A percentile compares a stretch with the other conserved stretches of the same genome.
These are phyloP conservation scores for Pythium aphanidermatum DNA, from an alignment of 352 stramenopile genomes.

Conservation along the genomic window DNA sequence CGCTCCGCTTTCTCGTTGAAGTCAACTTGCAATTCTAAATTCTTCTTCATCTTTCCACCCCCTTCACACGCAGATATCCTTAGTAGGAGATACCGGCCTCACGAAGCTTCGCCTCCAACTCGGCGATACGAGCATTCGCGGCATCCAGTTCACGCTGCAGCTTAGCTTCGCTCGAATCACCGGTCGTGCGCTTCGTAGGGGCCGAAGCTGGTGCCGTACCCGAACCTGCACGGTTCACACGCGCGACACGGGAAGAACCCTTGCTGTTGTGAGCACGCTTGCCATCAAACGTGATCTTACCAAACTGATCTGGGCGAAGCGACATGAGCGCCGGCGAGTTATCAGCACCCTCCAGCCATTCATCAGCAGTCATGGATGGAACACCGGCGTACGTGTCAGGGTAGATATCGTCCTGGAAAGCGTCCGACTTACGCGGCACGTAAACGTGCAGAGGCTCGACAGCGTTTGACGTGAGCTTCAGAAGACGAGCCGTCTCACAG, in stretches of 20 bases:
- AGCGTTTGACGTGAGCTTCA: constrained; percentile 95
- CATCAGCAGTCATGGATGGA: constrained; percentile 92
- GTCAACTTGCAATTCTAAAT: constrained; percentile 26
- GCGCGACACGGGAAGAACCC: constrained; percentile 18
- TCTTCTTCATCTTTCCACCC: constrained; percentile 4
- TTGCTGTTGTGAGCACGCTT: constrained; percentile 47
- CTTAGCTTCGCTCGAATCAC: constrained; percentile 41
- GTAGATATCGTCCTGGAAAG: constrained; percentile 99
- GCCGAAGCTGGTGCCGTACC: constrained; percentile 14
- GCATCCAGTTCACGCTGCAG: constrained; percentile 74
- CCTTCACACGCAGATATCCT: neutral
- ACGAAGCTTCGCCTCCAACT: constrained; percentile 77
- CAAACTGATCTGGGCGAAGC: constrained; percentile 87
- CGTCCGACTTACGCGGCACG: constrained; percentile 98
- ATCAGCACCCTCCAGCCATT: constrained; percentile 94
- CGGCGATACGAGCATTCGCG: constrained; percentile 78
- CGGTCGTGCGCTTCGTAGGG: constrained; percentile 21
- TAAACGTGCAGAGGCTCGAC: constrained; percentile 96
- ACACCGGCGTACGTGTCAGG: constrained; percentile 93
- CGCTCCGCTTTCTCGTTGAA: constrained; percentile 10
- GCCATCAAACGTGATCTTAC: constrained; percentile 83
- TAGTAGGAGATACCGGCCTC: constrained; percentile 81
- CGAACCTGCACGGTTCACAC: constrained; percentile 27
- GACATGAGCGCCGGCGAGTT: constrained; percentile 92
- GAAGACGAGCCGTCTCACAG: constrained; percentile 94